phyloP scores from a whole-genome alignment of 768 basidiomycete genomes.

The Pleurotus salmoneostramineus region DNA sequence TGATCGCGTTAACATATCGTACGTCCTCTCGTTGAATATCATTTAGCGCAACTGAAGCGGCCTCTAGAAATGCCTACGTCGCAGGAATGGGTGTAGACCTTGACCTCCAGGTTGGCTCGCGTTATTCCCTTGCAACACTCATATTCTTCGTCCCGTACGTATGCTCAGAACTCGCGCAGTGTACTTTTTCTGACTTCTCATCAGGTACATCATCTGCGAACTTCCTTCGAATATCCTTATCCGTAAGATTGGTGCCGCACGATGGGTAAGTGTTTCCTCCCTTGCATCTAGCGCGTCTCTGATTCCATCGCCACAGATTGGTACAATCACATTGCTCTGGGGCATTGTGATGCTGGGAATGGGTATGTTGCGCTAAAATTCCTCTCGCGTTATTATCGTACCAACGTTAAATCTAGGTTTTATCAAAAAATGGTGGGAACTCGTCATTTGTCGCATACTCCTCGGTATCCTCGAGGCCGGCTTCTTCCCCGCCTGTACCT shows the following conservation, averaged over 20 bases:
- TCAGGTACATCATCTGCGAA: slow-evolving; percentile 5
- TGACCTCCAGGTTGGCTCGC: neutral
- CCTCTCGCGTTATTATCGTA: too few relatives aligned
- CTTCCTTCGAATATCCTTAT: slow-evolving; percentile 4
- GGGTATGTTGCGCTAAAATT: neutral
- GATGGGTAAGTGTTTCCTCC: slow-evolving; percentile 22
- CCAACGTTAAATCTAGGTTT: neutral
- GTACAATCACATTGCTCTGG: neutral
- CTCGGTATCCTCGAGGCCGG: slow-evolving; percentile 3
- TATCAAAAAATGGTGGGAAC: slow-evolving; percentile 4
- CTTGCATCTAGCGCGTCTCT: neutral
- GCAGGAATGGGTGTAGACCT: slow-evolving; percentile 3
- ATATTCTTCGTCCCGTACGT: slow-evolving; percentile 8
- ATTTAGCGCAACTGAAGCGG: neutral
- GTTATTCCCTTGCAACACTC: neutral
- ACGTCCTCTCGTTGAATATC: neutral
- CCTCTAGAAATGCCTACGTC: neutral
- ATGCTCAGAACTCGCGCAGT: neutral
- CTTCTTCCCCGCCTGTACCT: slow-evolving; percentile 9
- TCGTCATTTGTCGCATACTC: slow-evolving; percentile 2
- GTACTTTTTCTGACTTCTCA: too few relatives aligned
- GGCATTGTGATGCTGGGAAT: slow-evolving; percentile 1
- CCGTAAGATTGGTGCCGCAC: slow-evolving; percentile 5
- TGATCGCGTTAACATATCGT: slow-evolving; percentile 5
- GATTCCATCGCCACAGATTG: neutral